These are phyloP conservation scores for Amanita inopinata DNA, from an alignment of 768 basidiomycete genomes.

Conservation along the genomic window DNA sequence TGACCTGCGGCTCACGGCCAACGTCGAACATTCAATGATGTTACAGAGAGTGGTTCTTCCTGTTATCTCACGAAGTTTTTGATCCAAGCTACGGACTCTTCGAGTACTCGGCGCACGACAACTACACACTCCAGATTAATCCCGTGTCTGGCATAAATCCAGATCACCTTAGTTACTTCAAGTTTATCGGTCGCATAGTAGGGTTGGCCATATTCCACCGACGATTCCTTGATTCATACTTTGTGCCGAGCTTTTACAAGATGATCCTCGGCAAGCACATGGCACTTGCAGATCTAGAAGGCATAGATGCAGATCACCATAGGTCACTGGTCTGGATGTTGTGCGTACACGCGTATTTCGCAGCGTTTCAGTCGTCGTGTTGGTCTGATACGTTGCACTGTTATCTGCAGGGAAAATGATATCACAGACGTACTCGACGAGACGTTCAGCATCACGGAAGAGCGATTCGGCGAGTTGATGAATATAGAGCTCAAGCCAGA, in stretches of 20 bases:
- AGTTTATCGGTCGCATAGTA: slow-evolving; percentile 66
- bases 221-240: slow-evolving; percentile 72
- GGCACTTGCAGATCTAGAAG: slow-evolving; percentile 54
- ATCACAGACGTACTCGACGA: slow-evolving; percentile 70
- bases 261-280: slow-evolving; percentile 58
- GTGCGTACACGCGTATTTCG: slow-evolving; percentile 33
- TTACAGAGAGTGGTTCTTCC: slow-evolving; percentile 76
- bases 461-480: slow-evolving; percentile 65
- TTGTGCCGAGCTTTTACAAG: slow-evolving; percentile 76
- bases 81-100: slow-evolving; percentile 77
- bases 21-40: slow-evolving; percentile 8
- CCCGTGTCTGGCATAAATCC: slow-evolving; percentile 68
- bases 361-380: no score
- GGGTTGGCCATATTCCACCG: slow-evolving; percentile 73
- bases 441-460: slow-evolving; percentile 62
- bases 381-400: no score
- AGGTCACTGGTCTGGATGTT: slow-evolving; percentile 69
- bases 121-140: slow-evolving; percentile 76
- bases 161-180: slow-evolving; percentile 73
- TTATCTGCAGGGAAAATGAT: slow-evolving; percentile 56
- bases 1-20: not conserved
- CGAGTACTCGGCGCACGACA: slow-evolving; percentile 73
- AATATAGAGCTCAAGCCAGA: slow-evolving; percentile 56
- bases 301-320: slow-evolving; percentile 59
- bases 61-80: slow-evolving; percentile 76